Conservation (phyloP, 129 eudicot genomes). For the Centaurea solstitialis region DNA sequence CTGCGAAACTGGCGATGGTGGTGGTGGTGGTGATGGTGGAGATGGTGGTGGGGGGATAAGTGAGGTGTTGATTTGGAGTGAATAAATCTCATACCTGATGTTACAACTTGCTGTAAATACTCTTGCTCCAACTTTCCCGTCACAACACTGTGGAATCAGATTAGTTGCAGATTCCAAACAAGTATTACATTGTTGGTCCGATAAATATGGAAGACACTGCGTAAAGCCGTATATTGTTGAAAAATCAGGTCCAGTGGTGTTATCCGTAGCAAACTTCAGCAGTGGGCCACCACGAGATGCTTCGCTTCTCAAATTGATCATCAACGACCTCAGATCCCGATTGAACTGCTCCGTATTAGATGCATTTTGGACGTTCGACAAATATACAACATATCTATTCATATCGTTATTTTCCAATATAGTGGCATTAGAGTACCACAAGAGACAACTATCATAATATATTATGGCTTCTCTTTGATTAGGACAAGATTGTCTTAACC, state of each 20-base stretch:
- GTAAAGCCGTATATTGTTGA: background rate
- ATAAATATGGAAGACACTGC: background rate
- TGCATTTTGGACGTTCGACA: background rate
- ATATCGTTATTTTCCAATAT: constrained; percentile 7
- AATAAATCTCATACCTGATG: background rate
- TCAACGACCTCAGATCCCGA: background rate
- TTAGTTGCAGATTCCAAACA: background rate
- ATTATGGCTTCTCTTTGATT: constrained; percentile 31
- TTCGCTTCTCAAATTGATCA: background rate
- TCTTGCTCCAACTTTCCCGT: background rate
- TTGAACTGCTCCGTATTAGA: constrained; percentile 1
- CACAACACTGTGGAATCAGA: background rate
- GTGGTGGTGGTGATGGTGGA: background rate
- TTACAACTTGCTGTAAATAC: background rate
- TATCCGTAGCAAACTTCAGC: constrained; percentile 22
- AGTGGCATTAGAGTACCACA: constrained; percentile 32
- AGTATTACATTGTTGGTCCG: background rate
- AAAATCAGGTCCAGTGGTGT: background rate
- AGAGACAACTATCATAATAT: constrained; percentile 18
- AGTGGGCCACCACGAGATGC: constrained; percentile 34
- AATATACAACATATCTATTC: background rate
- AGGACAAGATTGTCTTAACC: constrained; percentile 18
- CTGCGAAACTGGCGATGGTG: background rate
- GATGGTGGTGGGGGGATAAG: background rate
- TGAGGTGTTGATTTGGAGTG: background rate